phyloP scores from a whole-genome alignment of 139 green algal genomes.

The Volvox reticuliferus region DNA sequence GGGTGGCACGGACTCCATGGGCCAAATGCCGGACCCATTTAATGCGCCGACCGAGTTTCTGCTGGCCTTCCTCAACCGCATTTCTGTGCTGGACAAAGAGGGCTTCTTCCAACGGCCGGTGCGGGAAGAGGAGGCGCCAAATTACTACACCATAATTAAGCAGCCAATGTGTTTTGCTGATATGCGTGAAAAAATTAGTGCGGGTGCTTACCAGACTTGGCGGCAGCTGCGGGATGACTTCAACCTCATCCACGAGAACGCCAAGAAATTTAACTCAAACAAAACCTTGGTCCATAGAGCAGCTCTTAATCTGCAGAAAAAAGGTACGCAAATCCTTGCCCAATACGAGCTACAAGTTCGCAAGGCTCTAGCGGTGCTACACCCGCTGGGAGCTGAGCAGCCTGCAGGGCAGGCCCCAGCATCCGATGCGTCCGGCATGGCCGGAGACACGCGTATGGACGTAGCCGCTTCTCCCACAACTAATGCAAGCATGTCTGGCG shows the following conservation, averaged over 20 bases:
- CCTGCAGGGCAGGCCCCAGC: neutral
- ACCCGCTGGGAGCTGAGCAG: conserved; percentile 36
- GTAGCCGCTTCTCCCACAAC: neutral
- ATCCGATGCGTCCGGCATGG: neutral
- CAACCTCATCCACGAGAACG: conserved; percentile 42
- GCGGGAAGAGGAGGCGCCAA: conserved; percentile 57
- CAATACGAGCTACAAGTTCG: conserved; percentile 61
- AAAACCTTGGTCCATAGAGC: conserved; percentile 66
- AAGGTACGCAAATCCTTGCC: conserved; percentile 59
- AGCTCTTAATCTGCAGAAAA: conserved; percentile 61
- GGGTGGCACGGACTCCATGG: neutral
- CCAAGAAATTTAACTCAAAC: conserved; percentile 62
- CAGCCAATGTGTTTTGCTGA: conserved; percentile 68
- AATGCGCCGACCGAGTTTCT: conserved; percentile 35
- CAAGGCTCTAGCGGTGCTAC: conserved; percentile 59
- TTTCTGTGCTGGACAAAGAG: conserved; percentile 50
- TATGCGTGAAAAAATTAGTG: conserved; percentile 63
- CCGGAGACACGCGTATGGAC: neutral
- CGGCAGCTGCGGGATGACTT: conserved; percentile 62
- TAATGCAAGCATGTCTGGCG: neutral
- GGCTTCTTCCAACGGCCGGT: conserved; percentile 56
- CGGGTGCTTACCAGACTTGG: conserved; percentile 61
- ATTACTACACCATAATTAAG: conserved; percentile 68
- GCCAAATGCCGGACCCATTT: neutral
- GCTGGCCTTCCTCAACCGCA: conserved; percentile 12